Conservation (phyloP, 1,284 basidiomycete genomes). For the Wolfiporia cocos region DNA sequence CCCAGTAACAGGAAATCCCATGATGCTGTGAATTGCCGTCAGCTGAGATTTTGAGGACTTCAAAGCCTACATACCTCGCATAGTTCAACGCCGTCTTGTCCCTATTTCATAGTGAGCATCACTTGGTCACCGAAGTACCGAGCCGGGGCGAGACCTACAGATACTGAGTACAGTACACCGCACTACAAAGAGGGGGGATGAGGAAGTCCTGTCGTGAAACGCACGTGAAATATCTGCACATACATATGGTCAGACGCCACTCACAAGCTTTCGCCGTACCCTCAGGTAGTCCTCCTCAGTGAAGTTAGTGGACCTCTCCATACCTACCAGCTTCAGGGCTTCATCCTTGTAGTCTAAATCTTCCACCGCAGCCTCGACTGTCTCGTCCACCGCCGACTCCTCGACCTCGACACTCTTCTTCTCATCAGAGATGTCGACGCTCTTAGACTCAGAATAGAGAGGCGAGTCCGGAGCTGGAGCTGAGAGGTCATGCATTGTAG, state of each 20-base stretch:
- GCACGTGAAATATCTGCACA: not conserved
- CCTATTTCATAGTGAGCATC: constrained; percentile 27
- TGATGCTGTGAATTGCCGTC: constrained; percentile 35
- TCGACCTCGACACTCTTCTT: constrained; percentile 5
- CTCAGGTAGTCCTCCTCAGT: constrained; percentile 53
- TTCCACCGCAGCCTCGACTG: constrained; percentile 9
- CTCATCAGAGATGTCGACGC: constrained; percentile 1
- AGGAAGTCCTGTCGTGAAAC: constrained; percentile 37
- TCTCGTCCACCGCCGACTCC: no score
- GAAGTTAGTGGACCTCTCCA: constrained; percentile 41
- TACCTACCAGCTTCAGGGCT: constrained; percentile 50
- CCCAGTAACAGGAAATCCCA: constrained; percentile 62
- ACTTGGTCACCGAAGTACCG: no score
- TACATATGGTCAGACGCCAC: constrained; percentile 8
- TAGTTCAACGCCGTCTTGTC: constrained; percentile 66
- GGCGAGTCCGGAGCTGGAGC: not conserved
- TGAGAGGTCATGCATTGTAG: not conserved
- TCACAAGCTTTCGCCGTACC: constrained; percentile 52
- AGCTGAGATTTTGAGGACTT: not conserved
- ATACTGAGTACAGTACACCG: constrained; percentile 61
- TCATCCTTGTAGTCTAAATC: constrained; percentile 43
- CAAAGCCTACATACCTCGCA: constrained; percentile 37
- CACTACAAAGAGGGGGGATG: constrained; percentile 54
- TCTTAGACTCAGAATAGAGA: no score
- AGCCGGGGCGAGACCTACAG: no score